Evolutionary conservation across 2,329 filamentous ascomycete species (phyloP).

Genomic region (Ophiocordyceps sinensis): DNA sequence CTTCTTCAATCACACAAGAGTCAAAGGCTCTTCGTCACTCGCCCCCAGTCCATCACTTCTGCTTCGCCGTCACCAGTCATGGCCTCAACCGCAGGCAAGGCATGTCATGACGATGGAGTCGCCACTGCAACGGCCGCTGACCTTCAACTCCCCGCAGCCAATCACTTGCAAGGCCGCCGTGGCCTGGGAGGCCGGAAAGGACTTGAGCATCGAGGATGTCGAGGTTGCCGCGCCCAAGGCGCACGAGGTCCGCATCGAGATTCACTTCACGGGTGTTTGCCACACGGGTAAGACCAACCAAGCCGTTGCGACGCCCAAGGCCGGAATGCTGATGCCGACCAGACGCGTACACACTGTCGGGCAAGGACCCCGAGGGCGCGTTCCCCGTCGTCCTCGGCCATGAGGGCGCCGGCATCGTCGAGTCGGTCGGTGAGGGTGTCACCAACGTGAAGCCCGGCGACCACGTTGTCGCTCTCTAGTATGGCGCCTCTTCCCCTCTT

Average conservation of each 20-base stretch:
- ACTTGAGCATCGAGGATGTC: constrained; percentile 77
- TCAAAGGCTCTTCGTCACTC: not conserved
- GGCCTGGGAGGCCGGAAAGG: constrained; percentile 91
- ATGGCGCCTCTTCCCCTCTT: constrained; percentile 17
- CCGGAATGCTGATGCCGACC: constrained; percentile 3
- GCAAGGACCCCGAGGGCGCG: constrained; percentile 92
- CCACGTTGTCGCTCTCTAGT: constrained; percentile 82
- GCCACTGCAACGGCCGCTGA: not conserved
- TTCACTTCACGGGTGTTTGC: constrained; percentile 97
- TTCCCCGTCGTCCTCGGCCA: constrained; percentile 84
- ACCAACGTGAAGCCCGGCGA: constrained; percentile 89
- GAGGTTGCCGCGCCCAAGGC: constrained; percentile 82
- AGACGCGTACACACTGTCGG: constrained; percentile 90
- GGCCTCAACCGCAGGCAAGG: constrained; percentile 34
- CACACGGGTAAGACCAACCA: constrained; percentile 59
- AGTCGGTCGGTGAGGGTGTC: constrained; percentile 88
- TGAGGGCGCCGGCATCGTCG: constrained; percentile 82
- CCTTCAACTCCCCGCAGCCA: constrained; percentile 38
- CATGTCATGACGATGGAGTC: constrained; percentile 9
- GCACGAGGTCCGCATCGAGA: constrained; percentile 91
- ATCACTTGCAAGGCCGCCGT: constrained; percentile 97
- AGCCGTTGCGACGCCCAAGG: not conserved
- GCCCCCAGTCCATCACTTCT: not conserved
- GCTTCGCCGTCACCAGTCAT: not conserved
- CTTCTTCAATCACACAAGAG: too few relatives aligned